Conservation (phyloP, 2,329 filamentous ascomycete species). For the Calonectria fujianensis region DNA sequence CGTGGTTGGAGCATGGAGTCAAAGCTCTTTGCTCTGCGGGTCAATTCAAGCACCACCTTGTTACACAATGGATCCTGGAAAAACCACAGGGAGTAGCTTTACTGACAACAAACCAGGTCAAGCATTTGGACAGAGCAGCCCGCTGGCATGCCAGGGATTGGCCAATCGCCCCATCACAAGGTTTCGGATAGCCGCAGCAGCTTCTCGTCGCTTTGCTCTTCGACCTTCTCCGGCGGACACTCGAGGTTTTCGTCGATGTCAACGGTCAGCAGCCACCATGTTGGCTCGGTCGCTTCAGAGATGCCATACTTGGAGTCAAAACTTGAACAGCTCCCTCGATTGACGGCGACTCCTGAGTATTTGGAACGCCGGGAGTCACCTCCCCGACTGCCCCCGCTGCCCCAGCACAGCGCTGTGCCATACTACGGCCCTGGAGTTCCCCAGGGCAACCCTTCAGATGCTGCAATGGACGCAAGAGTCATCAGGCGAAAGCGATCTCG, state of each 20-base stretch:
- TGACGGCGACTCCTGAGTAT: slow-evolving; percentile 43
- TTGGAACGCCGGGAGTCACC: slow-evolving; percentile 33
- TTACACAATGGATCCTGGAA: slow-evolving; percentile 4
- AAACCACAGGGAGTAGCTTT: slow-evolving; percentile 19
- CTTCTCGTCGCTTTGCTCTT: slow-evolving; percentile 69
- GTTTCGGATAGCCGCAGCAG: slow-evolving; percentile 72
- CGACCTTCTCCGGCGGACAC: slow-evolving; percentile 67
- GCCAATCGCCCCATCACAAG: slow-evolving; percentile 50
- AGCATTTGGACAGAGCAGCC: slow-evolving; percentile 51
- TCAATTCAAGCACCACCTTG: slow-evolving; percentile 23
- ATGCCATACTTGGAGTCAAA: slow-evolving; percentile 62
- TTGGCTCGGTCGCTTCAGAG: slow-evolving; percentile 60
- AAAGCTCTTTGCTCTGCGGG: slow-evolving; percentile 25
- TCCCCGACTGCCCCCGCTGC: slow-evolving; percentile 39
- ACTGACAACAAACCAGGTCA: slow-evolving; percentile 47
- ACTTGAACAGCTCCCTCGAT: slow-evolving; percentile 54
- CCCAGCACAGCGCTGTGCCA: slow-evolving; percentile 30
- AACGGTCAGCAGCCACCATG: slow-evolving; percentile 65
- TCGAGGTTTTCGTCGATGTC: slow-evolving; percentile 74
- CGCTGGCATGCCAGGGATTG: slow-evolving; percentile 32
- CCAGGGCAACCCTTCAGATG: slow-evolving; percentile 43
- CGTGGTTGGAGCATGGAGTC: slow-evolving; percentile 29
- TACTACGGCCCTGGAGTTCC: slow-evolving; percentile 27
- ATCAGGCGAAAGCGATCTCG: slow-evolving; percentile 49
- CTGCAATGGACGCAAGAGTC: slow-evolving; percentile 43